Evolutionary conservation across 345 rosid species (phyloP).

Genomic region (Odontarrhena argentea): DNA sequence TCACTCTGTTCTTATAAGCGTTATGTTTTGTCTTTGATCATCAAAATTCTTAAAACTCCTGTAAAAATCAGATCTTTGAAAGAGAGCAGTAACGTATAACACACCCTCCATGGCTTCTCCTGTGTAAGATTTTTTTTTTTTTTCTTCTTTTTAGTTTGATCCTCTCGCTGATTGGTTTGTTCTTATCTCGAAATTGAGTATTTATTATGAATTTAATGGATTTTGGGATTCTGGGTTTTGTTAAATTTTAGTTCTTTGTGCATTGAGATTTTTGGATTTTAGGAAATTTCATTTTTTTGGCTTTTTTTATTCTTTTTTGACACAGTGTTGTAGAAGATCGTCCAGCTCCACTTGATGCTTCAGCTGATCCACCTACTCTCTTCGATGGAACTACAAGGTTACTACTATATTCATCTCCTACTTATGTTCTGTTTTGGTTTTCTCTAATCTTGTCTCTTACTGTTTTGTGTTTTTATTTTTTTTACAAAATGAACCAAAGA

Average conservation of each 20-base stretch:
- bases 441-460: not conserved
- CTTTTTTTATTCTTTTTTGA: not conserved
- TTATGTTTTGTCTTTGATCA: too few relatives aligned
- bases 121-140: conserved; percentile 13
- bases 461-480: not conserved
- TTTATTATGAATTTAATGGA: not conserved
- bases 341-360: conserved; percentile 57
- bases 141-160: not conserved
- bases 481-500: conserved; percentile 38
- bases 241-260: not conserved
- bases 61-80: not conserved
- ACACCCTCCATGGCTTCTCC: conserved; percentile 1
- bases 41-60: not conserved
- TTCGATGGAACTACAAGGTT: conserved; percentile 82
- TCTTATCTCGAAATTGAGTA: not conserved
- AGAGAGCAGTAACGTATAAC: too few relatives aligned
- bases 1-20: not conserved
- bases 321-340: conserved; percentile 46
- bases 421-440: not conserved
- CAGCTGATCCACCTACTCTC: conserved; percentile 64
- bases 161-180: not conserved
- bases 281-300: not conserved
- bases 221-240: not conserved
- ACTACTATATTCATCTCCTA: not conserved
- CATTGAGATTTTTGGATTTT: not conserved